phyloP scores from a whole-genome alignment of 805 yeast species.

The Nakazawaea ambrosiae region DNA sequence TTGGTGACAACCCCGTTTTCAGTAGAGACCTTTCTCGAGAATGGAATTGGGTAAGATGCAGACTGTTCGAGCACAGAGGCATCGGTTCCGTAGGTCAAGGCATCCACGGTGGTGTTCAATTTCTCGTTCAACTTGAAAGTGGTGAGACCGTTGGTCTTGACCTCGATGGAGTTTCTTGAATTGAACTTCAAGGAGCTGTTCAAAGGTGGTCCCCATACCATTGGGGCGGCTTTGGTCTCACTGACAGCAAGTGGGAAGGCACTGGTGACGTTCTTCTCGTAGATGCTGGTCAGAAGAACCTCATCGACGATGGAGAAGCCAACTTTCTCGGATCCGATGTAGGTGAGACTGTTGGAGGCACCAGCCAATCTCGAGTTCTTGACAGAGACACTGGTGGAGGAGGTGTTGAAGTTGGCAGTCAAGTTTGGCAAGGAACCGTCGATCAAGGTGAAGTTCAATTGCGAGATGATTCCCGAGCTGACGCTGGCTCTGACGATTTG shows the following conservation, averaged over 20 bases:
- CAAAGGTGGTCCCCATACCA: slow-evolving; percentile 11
- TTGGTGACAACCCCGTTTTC: slow-evolving; percentile 13
- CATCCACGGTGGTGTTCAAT: slow-evolving; percentile 13
- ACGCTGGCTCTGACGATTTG: slow-evolving; percentile 17
- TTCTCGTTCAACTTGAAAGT: slow-evolving; percentile 4
- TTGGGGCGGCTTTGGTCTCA: slow-evolving; percentile 12
- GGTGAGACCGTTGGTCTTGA: slow-evolving; percentile 6
- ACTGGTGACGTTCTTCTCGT: slow-evolving; percentile 10
- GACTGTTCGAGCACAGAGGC: slow-evolving; percentile 5
- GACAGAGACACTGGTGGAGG: slow-evolving; percentile 13
- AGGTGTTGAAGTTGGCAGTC: slow-evolving; percentile 15
- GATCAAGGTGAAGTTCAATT: slow-evolving; percentile 21
- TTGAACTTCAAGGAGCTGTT: slow-evolving; percentile 11
- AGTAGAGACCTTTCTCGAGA: slow-evolving; percentile 13
- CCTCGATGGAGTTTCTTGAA: slow-evolving; percentile 3
- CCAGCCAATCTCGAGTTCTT: slow-evolving; percentile 13
- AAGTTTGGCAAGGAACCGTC: slow-evolving; percentile 18
- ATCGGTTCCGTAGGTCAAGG: slow-evolving; percentile 9
- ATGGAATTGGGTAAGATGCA: slow-evolving; percentile 11
- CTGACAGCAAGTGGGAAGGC: slow-evolving; percentile 12
- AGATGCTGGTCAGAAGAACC: slow-evolving; percentile 4
- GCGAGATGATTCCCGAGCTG: slow-evolving; percentile 14
- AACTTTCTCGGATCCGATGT: slow-evolving; percentile 8
- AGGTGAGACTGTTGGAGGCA: slow-evolving; percentile 10
- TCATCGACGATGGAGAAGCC: slow-evolving; percentile 10